Percentiles rank a stretch among this genome's conserved stretches.
These are phyloP conservation scores for Thielaviopsis musarum DNA, from an alignment of 2,329 filamentous ascomycete genomes.

Conservation along the genomic window DNA sequence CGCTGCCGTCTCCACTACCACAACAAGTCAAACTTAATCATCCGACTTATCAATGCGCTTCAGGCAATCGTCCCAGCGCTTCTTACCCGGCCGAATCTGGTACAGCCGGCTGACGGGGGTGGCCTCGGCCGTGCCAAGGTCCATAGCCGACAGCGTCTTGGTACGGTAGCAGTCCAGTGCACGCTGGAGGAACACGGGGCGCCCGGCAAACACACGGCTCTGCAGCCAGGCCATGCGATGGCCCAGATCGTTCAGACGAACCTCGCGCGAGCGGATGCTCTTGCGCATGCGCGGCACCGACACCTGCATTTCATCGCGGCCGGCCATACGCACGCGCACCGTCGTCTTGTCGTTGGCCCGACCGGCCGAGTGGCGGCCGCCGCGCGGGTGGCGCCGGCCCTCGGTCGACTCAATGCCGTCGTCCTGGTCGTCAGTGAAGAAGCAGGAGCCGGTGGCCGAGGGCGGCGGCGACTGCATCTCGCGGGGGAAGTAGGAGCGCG, in stretches of 20 bases:
- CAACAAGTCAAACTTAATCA: neutral
- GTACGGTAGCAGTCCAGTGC: constrained; percentile 90
- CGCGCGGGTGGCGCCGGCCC: constrained; percentile 21
- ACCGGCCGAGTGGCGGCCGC: constrained; percentile 20
- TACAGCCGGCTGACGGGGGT: constrained; percentile 64
- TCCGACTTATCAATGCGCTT: constrained; percentile 19
- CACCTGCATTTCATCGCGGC: constrained; percentile 57
- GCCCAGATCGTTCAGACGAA: constrained; percentile 81
- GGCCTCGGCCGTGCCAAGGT: constrained; percentile 61
- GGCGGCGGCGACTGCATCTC: constrained; percentile 82
- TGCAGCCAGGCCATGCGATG: constrained; percentile 96
- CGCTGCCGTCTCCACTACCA: neutral
- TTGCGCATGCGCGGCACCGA: constrained; percentile 59
- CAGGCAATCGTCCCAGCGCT: constrained; percentile 48
- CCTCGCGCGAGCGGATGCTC: constrained; percentile 58
- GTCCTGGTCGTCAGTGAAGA: constrained; percentile 45
- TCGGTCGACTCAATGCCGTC: constrained; percentile 32
- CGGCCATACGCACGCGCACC: constrained; percentile 45
- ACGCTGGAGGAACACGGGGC: constrained; percentile 77
- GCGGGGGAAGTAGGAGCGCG: constrained; percentile 77
- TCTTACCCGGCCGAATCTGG: constrained; percentile 76
- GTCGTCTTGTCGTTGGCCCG: constrained; percentile 22
- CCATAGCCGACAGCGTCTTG: constrained; percentile 72
- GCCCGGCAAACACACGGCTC: constrained; percentile 74
- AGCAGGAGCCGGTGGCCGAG: constrained; percentile 55